phyloP scores from a whole-genome alignment of 768 basidiomycete species.

The Tulasnella sp. region DNA sequence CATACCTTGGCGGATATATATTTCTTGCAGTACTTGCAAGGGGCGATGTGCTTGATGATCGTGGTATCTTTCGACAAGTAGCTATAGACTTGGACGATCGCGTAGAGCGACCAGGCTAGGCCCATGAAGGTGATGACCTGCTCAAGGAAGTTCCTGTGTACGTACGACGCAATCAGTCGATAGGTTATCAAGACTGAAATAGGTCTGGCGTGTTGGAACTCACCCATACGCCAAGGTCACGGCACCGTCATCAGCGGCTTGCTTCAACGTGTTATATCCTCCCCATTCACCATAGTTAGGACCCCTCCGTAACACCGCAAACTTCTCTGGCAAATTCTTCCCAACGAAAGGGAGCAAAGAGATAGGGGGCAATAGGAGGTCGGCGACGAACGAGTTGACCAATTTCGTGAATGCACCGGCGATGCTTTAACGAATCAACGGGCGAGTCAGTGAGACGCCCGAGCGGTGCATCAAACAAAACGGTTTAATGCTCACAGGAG shows the following conservation, averaged over 20 bases:
- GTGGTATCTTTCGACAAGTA: constrained; percentile 29
- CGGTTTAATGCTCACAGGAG: constrained; percentile 25
- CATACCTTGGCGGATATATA: constrained; percentile 34
- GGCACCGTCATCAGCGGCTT: constrained; percentile 38
- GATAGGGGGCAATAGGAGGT: constrained; percentile 34
- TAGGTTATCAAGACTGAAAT: neutral
- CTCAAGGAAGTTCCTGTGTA: constrained; percentile 28
- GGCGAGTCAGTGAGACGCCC: neutral
- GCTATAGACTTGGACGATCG: constrained; percentile 32
- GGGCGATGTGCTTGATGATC: constrained; percentile 34
- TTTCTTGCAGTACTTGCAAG: constrained; percentile 37
- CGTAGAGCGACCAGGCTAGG: constrained; percentile 33
- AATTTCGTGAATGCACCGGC: constrained; percentile 35
- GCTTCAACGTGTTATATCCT: constrained; percentile 36
- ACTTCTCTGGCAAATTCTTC: constrained; percentile 38
- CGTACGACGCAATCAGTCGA: neutral
- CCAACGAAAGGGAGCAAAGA: constrained; percentile 36
- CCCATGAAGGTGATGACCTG: constrained; percentile 32
- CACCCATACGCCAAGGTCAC: constrained; percentile 31
- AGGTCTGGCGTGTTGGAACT: neutral
- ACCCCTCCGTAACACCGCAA: constrained; percentile 31
- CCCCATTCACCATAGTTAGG: constrained; percentile 22
- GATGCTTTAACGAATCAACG: constrained; percentile 16
- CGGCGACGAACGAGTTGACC: constrained; percentile 36
- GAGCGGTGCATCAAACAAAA: neutral